phyloP scores from a whole-genome alignment of 345 rosid genomes.

The Salix udensis region DNA sequence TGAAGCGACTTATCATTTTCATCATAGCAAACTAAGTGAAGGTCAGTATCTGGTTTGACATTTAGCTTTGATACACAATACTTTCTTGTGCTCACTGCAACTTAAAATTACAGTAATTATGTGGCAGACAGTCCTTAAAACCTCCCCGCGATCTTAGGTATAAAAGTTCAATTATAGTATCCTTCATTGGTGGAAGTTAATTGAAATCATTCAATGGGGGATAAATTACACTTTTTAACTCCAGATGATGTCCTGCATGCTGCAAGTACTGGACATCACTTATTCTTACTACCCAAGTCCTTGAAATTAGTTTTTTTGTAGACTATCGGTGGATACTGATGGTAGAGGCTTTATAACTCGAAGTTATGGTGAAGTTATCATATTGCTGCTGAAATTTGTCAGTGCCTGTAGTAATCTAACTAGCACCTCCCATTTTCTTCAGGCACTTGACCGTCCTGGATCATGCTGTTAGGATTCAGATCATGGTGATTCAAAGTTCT shows the following conservation, averaged over 20 bases:
- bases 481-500: neutral
- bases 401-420: neutral
- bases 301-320: neutral
- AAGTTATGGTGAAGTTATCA: neutral
- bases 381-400: neutral
- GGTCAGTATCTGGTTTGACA: conserved; percentile 1
- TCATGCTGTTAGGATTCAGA: neutral
- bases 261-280: neutral
- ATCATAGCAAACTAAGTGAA: neutral
- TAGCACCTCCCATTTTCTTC: neutral
- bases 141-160: neutral
- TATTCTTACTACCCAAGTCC: neutral
- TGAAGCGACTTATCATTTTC: neutral
- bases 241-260: neutral
- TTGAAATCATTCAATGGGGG: neutral
- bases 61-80: neutral
- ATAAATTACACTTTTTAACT: neutral
- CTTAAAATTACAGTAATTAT: neutral
- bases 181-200: neutral
- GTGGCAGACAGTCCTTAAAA: neutral
- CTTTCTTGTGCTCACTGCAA: neutral
- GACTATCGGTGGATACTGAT: neutral
- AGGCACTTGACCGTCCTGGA: neutral
- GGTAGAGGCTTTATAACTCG: neutral
- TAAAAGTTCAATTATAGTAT: neutral